Conservation (phyloP, 352 stramenopile genomes). For the Blastocystis sp. region DNA sequence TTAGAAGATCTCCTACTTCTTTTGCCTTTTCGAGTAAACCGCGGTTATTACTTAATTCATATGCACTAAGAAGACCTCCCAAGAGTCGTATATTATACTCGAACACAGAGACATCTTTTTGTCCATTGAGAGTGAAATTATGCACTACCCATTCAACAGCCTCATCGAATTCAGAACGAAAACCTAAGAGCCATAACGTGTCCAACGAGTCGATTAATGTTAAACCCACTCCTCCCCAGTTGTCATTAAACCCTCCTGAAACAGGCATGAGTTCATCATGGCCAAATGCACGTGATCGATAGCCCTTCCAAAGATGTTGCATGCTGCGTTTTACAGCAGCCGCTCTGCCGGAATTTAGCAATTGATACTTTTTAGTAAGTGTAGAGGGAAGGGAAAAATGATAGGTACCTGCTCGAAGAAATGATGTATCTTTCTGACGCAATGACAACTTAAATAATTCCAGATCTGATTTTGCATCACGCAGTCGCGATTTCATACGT, state of each 20-base stretch:
- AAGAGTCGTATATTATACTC: constrained; percentile 94
- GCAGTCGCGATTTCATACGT: not conserved
- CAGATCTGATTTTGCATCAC: not conserved
- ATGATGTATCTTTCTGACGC: not conserved
- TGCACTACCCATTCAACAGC: constrained; percentile 68
- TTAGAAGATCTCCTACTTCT: constrained; percentile 29
- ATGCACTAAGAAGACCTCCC: constrained; percentile 85
- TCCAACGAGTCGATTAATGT: constrained; percentile 77
- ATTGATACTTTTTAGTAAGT: not conserved
- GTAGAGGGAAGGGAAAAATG: not conserved
- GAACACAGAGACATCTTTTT: constrained; percentile 89
- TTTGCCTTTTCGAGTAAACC: constrained; percentile 14
- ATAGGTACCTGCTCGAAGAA: not conserved
- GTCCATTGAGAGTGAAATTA: constrained; percentile 69
- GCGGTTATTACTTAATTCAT: constrained; percentile 75
- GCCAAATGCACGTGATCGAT: not conserved
- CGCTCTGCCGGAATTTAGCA: constrained; percentile 1
- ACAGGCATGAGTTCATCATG: constrained; percentile 58
- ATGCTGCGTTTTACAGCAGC: constrained; percentile 7
- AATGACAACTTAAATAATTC: constrained; percentile 31
- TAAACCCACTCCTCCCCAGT: constrained; percentile 65
- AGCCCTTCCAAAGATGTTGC: constrained; percentile 3
- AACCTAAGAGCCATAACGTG: constrained; percentile 72
- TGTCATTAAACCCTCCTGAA: constrained; percentile 5
- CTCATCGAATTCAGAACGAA: constrained; percentile 74